Percentiles rank a stretch among this genome's conserved stretches.
These are phyloP conservation scores for Schoenoplectus tabernaemontani DNA, from an alignment of 202 grass and related monocot genomes.

Conservation along the genomic window DNA sequence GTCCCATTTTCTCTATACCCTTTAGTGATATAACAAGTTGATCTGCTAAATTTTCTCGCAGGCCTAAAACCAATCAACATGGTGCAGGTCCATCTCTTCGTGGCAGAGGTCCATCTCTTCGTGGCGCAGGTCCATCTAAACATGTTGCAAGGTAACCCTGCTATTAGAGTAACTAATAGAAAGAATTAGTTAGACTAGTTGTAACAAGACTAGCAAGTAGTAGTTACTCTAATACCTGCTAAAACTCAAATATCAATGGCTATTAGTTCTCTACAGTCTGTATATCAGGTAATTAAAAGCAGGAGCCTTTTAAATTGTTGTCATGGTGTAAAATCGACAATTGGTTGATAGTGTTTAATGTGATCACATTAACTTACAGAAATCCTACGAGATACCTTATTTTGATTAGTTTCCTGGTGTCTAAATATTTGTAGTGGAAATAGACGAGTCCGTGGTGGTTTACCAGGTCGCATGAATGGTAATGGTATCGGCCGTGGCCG, in stretches of 20 bases:
- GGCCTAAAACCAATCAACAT: constrained; percentile 39
- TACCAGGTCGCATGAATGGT: constrained; percentile 29
- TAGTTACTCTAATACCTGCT: no score
- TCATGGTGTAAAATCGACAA: no score
- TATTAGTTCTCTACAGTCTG: not conserved
- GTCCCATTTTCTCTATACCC: not conserved
- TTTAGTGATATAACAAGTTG: not conserved
- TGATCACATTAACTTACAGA: not conserved
- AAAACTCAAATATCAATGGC: not conserved
- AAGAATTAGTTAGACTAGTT: no score
- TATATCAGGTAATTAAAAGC: not conserved
- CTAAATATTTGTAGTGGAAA: constrained; percentile 16
- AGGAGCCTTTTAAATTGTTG: not conserved
- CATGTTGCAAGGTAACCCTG: constrained; percentile 48
- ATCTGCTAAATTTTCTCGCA: constrained; percentile 31
- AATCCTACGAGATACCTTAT: not conserved
- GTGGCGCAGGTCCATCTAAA: not conserved
- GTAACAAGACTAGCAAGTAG: no score
- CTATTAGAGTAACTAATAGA: no score
- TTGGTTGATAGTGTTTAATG: not conserved
- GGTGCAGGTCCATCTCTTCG: constrained; percentile 30
- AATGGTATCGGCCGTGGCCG: constrained; percentile 13
- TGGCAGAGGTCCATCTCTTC: no score
- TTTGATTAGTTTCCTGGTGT: not conserved
- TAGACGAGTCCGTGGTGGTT: constrained; percentile 34